Evolutionary conservation across 192 early-diverging fungal species (phyloP).

Genomic region (Globomyces pollinis-pini): DNA sequence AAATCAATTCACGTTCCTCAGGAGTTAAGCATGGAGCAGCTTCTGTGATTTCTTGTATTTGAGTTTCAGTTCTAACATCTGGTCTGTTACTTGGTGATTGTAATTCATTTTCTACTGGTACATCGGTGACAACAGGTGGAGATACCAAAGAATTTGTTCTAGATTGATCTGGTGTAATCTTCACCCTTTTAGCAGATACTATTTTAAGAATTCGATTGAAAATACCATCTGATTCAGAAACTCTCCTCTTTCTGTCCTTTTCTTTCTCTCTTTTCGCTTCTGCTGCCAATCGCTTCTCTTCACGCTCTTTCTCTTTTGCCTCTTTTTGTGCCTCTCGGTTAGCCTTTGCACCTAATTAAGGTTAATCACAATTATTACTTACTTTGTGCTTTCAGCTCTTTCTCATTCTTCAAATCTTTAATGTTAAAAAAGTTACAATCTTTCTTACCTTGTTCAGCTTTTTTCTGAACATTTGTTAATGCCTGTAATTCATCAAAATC

Average conservation of each 20-base stretch:
- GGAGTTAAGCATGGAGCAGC: not conserved
- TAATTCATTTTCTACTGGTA: not conserved
- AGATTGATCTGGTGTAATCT: not conserved
- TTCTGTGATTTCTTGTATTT: not conserved
- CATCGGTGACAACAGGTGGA: not conserved
- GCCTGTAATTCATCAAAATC: conserved; percentile 5
- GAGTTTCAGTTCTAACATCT: not conserved
- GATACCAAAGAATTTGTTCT: not conserved
- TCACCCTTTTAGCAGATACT: not conserved
- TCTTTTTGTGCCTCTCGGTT: not conserved
- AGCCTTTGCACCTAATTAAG: too few relatives aligned
- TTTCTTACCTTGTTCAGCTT: not conserved
- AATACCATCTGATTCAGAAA: not conserved
- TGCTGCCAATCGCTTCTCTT: not conserved
- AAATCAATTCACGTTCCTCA: not conserved
- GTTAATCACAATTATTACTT: too few relatives aligned
- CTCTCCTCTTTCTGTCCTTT: not conserved
- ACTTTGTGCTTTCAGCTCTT: too few relatives aligned
- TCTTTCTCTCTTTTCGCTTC: conserved; percentile 7
- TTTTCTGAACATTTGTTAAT: not conserved
- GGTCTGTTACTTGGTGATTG: not conserved
- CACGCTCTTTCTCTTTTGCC: not conserved
- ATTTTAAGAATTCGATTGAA: not conserved
- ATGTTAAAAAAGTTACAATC: not conserved
- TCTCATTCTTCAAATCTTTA: not conserved